Base-by-base conservation (phyloP, 768 basidiomycete species). In the Termitomyces sp. region DNA sequence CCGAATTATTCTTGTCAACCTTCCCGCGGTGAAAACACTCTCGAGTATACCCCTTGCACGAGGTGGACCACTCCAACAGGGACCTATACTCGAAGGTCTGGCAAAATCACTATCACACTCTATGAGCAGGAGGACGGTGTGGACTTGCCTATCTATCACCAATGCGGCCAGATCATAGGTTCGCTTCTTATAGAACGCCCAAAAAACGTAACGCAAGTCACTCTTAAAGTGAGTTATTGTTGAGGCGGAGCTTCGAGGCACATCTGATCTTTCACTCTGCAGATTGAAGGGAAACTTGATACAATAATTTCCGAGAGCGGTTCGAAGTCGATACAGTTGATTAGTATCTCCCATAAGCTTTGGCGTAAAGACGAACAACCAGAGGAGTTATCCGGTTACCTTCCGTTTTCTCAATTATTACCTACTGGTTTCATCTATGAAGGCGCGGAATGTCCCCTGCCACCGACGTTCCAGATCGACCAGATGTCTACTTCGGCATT, bases 1-100 rank as follows among this genome's bases (percentile, higher is more conserved):
- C 87, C 87, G 1, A 66, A 71, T 8, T 90, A 89, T 65, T 84
- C 87, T 49, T 76, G 68, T 36, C 77, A 78, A 28, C 85, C 81
- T 35, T 67, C 75, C 4, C 72, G 69, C 2, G 82, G 78, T 28
- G 87, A 89, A 62, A 72, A 73, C 54, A 73, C 74, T 18, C 77
- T 89, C 8, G 78, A 82, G 43, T 75, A 74, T 45, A 80, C 83
- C 0, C 81, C 77, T 33, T 64, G 61, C 46, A 40, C 55, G 30
- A 54, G 40, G 50, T 68, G 66, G 3, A 51, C 65, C 0, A 53
- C 57, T 40, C 73, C 75, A n/a, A 74, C 72, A 3, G 78, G 77
- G 13, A 69, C 72, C 3, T 81, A 75, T 63, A 70, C 73, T 33
- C 77, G 72, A 56, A 73, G 68, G 20, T 68, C 69, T 42, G 76